These are phyloP conservation scores for Phlyctochytrium arcticum DNA, from an alignment of 192 early-diverging fungal genomes.

Conservation along the genomic window DNA sequence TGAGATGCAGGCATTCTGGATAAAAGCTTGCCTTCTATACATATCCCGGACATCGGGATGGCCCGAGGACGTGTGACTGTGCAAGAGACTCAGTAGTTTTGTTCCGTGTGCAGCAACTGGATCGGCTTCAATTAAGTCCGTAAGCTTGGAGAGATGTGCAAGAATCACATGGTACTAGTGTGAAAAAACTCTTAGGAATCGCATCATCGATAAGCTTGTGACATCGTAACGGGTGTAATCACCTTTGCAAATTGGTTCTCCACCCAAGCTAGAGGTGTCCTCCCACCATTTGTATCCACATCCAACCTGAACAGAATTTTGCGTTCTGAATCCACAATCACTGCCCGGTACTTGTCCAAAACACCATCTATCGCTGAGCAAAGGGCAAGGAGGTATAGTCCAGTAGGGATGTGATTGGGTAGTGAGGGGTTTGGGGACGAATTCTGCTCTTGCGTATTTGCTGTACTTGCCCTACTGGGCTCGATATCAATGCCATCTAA, in stretches of 20 bases:
- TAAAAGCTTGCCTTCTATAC: conserved; percentile 4
- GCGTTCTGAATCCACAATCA: conserved; percentile 22
- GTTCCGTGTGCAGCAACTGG: conserved; percentile 41
- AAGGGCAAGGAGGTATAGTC: conserved; percentile 51
- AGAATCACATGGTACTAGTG: conserved; percentile 50
- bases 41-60: conserved; percentile 24
- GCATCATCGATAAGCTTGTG: not conserved
- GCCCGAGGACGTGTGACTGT: conserved; percentile 48
- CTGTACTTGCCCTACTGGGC: not conserved
- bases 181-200: too few species aligned
- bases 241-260: conserved; percentile 51
- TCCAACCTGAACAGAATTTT: conserved; percentile 19
- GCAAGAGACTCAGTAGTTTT: conserved; percentile 46
- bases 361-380: conserved; percentile 39
- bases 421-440: not conserved
- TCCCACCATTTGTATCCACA: conserved; percentile 16
- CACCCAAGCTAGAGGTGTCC: conserved; percentile 38
- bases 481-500: too few species aligned
- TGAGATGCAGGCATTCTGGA: too few species aligned
- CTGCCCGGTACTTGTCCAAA: conserved; percentile 12
- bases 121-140: conserved; percentile 33
- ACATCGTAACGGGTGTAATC: conserved; percentile 10
- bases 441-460: not conserved
- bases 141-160: conserved; percentile 37
- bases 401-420: conserved; percentile 1